These are phyloP conservation scores for Huntiella decipiens DNA, from an alignment of 2,329 filamentous ascomycete genomes.

Conservation along the genomic window DNA sequence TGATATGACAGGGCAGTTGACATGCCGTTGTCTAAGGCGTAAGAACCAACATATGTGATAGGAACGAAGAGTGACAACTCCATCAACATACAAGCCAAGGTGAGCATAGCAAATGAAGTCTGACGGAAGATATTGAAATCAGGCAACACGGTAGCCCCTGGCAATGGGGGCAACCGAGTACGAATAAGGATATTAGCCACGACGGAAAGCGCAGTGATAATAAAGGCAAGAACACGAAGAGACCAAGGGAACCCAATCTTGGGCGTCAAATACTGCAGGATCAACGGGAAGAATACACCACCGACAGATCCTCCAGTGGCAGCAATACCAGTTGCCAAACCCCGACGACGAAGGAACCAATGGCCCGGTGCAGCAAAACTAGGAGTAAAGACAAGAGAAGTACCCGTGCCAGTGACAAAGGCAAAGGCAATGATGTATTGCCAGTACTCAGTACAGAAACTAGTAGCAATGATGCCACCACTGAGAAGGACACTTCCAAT, in stretches of 20 bases:
- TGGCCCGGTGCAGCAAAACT: slow-evolving; percentile 58
- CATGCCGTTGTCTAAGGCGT: slow-evolving; percentile 25
- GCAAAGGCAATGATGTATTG: slow-evolving; percentile 67
- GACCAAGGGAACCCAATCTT: slow-evolving; percentile 31
- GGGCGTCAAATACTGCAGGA: slow-evolving; percentile 26
- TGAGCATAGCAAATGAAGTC: slow-evolving; percentile 38
- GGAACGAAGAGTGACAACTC: slow-evolving; percentile 57
- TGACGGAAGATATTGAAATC: slow-evolving; percentile 44
- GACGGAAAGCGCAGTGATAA: slow-evolving; percentile 27
- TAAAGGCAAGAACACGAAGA: slow-evolving; percentile 30
- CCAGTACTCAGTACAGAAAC: slow-evolving; percentile 53
- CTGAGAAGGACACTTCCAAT: slow-evolving; percentile 43
- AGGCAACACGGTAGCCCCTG: slow-evolving; percentile 26
- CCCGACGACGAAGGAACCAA: slow-evolving; percentile 57
- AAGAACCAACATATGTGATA: slow-evolving; percentile 57
- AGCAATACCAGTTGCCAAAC: slow-evolving; percentile 65
- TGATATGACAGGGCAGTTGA: slow-evolving; percentile 32
- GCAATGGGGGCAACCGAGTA: slow-evolving; percentile 34
- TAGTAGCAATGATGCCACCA: slow-evolving; percentile 45
- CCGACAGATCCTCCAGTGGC: slow-evolving; percentile 45
- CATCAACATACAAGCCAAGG: slow-evolving; percentile 46
- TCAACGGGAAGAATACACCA: slow-evolving; percentile 42
- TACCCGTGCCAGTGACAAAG: slow-evolving; percentile 51
- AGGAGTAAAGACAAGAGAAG: slow-evolving; percentile 60
- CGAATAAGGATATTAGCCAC: slow-evolving; percentile 29